Conservation (phyloP, 164 flowering plant genomes). For the Macadamia tetraphylla region DNA sequence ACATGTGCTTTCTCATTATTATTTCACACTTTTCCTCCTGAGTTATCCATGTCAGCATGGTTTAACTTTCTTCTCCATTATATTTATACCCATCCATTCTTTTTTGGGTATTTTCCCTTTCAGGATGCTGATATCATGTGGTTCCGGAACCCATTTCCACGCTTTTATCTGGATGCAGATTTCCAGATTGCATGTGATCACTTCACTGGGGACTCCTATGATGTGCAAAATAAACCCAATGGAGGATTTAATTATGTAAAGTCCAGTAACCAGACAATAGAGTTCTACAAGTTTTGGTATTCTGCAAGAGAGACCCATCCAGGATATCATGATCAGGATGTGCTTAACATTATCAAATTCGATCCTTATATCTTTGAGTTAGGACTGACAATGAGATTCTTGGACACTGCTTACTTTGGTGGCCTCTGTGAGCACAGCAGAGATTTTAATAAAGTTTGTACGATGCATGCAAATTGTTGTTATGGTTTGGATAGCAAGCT, state of each 20-base stretch:
- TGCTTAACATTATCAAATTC: constrained; percentile 55
- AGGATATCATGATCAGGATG: constrained; percentile 74
- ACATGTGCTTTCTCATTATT: too few relatives aligned
- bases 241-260: constrained; percentile 77
- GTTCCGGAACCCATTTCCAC: constrained; percentile 75
- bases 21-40: neutral
- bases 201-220: constrained; percentile 42
- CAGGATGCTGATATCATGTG: constrained; percentile 95
- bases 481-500: constrained; percentile 61
- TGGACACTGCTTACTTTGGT: constrained; percentile 70
- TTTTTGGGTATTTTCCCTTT: constrained; percentile 8
- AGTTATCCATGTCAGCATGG: neutral
- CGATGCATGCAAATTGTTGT: constrained; percentile 92
- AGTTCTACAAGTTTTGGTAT: constrained; percentile 77
- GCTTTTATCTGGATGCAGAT: constrained; percentile 55
- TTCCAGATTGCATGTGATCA: constrained; percentile 86
- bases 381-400: constrained; percentile 53
- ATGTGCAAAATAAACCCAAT: constrained; percentile 52
- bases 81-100: neutral
- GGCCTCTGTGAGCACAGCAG: constrained; percentile 76
- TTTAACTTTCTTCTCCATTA: neutral
- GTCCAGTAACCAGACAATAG: constrained; percentile 57
- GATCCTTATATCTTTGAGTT: constrained; percentile 33
- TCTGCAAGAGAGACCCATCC: constrained; percentile 44
- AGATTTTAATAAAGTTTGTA: constrained; percentile 62